Evolutionary conservation across 352 stramenopile genomes (phyloP), one percentile per base, ranked within the genome.

Genomic region (Phytophthora capsici): DNA sequence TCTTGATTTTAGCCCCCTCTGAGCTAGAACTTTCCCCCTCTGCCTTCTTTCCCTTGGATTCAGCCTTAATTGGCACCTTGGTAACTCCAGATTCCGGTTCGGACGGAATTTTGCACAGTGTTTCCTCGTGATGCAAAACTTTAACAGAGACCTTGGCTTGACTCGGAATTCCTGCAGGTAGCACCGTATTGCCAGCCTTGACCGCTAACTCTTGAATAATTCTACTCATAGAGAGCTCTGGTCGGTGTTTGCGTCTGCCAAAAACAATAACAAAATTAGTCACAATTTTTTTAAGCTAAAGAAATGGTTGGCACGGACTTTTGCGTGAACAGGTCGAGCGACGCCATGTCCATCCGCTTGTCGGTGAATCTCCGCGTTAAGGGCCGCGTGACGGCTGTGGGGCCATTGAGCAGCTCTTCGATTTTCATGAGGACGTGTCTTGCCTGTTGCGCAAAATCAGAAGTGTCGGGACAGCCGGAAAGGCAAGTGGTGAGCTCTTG

Each of bases 311-410:
- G 30, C 16, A 49, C 57, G 30, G 9, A 81, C 68, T 69, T 57
- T 73, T 78, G 68, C 26, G 73, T 47, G 25, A 79, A 84, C 8
- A 76, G 63, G 47, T 85, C 77, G 17, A 86, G 75, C 45, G 80
- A 86, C 49, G 75, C 71, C 78, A 89, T 89, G 69, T 86, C 67
- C 71, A 86, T 72, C 40, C 63, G 71, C 44, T 69, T 72, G 1
- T 69, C 53, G 2, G 47, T 40, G 28, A 66, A 53, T 19, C 36
- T 45, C 32, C 30, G 57, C 2, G 14, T 34, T 6, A 34, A 13
- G 10, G 50, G 40, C 12, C 47, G 50, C 36, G 26, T 36, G 19
- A 22, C 13, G 9, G 45, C 30, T 23, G 48, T 10, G 0, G 55
- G 45, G 3, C 38, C 63, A 28, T 75, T 80, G 38, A 82, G 59